Evolutionary conservation across 352 stramenopile genomes (phyloP).

Genomic region (Lagenidium sp.): DNA sequence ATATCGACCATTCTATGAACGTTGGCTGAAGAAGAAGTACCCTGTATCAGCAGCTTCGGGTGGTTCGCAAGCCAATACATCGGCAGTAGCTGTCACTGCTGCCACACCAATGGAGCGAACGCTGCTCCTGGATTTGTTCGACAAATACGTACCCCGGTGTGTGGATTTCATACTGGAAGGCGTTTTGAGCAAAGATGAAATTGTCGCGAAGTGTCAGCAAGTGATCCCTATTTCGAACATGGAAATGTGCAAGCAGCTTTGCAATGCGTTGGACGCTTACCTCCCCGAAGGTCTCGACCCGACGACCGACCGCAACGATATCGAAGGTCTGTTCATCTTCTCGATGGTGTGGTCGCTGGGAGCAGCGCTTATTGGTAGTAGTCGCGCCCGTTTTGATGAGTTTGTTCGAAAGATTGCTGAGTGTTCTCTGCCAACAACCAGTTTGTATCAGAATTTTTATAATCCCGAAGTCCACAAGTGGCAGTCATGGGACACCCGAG

Average conservation of each 20-base stretch:
- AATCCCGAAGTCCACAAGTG: slow-evolving; percentile 86
- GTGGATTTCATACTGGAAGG: slow-evolving; percentile 93
- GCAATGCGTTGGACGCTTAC: slow-evolving; percentile 87
- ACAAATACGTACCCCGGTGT: slow-evolving; percentile 90
- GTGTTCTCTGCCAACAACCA: slow-evolving; percentile 62
- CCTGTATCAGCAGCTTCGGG: slow-evolving; percentile 20
- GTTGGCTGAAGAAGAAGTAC: slow-evolving; percentile 90
- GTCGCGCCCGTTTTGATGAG: slow-evolving; percentile 80
- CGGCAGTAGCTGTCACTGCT: slow-evolving; percentile 4
- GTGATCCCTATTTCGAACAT: slow-evolving; percentile 93
- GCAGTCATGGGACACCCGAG: slow-evolving; percentile 82
- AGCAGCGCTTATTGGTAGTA: slow-evolving; percentile 74
- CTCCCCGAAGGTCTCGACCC: slow-evolving; percentile 52
- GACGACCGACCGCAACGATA: slow-evolving; percentile 31
- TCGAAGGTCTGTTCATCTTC: slow-evolving; percentile 92
- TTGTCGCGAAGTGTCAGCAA: slow-evolving; percentile 86
- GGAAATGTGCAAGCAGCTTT: slow-evolving; percentile 95
- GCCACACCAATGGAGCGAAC: slow-evolving; percentile 34
- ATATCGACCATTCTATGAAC: slow-evolving; percentile 92
- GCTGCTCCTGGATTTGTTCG: slow-evolving; percentile 82
- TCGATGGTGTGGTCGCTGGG: slow-evolving; percentile 91
- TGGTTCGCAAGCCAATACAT: no score
- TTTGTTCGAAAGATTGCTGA: slow-evolving; percentile 87
- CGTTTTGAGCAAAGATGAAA: slow-evolving; percentile 79
- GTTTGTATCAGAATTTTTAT: slow-evolving; percentile 89